phyloP scores from a whole-genome alignment of 257 asterid genomes.

The Scutellaria barbata region DNA sequence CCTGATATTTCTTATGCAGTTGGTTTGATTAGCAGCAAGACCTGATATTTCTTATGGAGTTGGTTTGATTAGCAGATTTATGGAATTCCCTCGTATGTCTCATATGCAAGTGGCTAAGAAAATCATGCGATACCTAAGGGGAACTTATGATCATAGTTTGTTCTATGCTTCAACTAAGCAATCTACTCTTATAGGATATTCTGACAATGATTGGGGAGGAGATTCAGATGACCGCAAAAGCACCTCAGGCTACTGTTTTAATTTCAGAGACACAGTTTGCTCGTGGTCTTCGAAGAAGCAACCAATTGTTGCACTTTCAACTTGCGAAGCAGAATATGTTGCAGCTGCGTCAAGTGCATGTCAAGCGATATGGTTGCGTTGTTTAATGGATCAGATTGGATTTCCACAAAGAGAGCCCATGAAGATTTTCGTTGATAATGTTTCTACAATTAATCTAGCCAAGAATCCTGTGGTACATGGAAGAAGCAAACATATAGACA shows the following conservation, averaged over 20 bases:
- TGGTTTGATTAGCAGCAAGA: too few species aligned
- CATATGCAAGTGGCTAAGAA: slow-evolving; percentile 29
- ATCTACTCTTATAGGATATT: slow-evolving; percentile 24
- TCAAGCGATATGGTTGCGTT: slow-evolving; percentile 30
- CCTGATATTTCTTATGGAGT: slow-evolving; percentile 10
- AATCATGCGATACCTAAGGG: slow-evolving; percentile 20
- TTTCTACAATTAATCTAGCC: slow-evolving; percentile 30
- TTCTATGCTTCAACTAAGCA: too few species aligned
- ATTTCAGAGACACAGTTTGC: slow-evolving; percentile 5
- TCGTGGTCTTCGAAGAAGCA: slow-evolving; percentile 34
- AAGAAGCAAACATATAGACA: slow-evolving; percentile 37
- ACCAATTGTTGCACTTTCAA: slow-evolving; percentile 27
- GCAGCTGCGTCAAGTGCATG: slow-evolving; percentile 31
- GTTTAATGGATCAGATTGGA: slow-evolving; percentile 14
- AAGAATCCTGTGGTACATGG: slow-evolving; percentile 34
- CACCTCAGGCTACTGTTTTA: slow-evolving; percentile 28
- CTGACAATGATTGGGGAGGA: slow-evolving; percentile 32
- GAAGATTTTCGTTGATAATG: slow-evolving; percentile 29
- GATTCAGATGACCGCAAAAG: slow-evolving; percentile 29
- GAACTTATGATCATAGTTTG: too few species aligned
- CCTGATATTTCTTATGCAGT: too few species aligned
- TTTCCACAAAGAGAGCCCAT: background rate
- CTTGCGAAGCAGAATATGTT: slow-evolving; percentile 36
- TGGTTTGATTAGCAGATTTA: slow-evolving; percentile 27
- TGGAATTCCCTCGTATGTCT: slow-evolving; percentile 30